Evolutionary conservation across 1,284 basidiomycete genomes (phyloP), one percentile per base, ranked within the genome.

Genomic region (Rhodotorula sp.): DNA sequence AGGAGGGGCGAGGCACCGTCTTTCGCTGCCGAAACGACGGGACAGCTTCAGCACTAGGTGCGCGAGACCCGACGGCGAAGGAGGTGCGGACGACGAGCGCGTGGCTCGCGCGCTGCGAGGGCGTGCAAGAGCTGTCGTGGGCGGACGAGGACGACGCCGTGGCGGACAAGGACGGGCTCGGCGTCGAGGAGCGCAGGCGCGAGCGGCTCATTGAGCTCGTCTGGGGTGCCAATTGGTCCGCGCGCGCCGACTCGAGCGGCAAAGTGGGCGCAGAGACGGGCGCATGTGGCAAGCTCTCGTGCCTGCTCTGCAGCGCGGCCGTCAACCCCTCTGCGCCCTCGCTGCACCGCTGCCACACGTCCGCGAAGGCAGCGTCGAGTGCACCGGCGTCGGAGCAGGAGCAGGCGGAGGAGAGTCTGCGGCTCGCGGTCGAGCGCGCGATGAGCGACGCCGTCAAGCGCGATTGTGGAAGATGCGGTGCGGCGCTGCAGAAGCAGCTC

Each of bases 371-470:
- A 7, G 7, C 44, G 9, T 25, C 23, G 2, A 9, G 12, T 8
- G 49, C 41, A 34, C 14, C n/a, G 2, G 64, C 17, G 46, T 17
- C n/a, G 4, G 60, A 62, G 16, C 41, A 57, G 23, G 58, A 53
- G 17, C 46, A 54, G 10, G 65, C 61, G 55, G 57, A 66, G 55
- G 67, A 74, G 19, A 63, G 64, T 9, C 19, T 75, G 25, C 55
- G 74, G 13, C 59, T 75, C 3, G 68, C 58, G 9, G 66, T 74
- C 13, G 74, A 75, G 61, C 45, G 27, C 41, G 72, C 72, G 12
- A 74, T 70, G 68, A 73, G 55, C 27, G 66, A 62, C 4, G 74
- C 74, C 9, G 68, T 57, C 7, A 52, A 42, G 41, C 45, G 66
- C 44, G 53, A 46, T 17, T 75, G 74, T 63, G 49, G 21, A 44